These are phyloP conservation scores for Colletotrichum sp. DNA, from an alignment of 2,329 filamentous ascomycete species.

Conservation along the genomic window DNA sequence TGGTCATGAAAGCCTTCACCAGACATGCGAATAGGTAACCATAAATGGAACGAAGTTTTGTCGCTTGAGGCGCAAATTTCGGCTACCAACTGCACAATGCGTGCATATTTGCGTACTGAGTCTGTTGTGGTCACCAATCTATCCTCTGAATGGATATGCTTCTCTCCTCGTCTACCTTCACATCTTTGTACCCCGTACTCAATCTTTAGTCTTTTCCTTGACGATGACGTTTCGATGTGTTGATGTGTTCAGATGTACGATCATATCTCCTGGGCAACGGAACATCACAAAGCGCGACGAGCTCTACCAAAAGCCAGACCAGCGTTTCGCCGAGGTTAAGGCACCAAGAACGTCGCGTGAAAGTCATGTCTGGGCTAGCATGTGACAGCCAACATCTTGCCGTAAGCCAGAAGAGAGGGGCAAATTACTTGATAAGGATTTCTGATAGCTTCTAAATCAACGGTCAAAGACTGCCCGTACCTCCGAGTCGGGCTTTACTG, in stretches of 20 bases:
- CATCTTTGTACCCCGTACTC: too few species aligned
- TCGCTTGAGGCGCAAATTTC: background rate
- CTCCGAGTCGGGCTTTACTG: background rate
- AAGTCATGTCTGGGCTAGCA: background rate
- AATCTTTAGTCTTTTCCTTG: too few species aligned
- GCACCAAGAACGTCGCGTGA: background rate
- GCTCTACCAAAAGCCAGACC: background rate
- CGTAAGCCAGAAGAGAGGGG: background rate
- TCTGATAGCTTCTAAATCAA: background rate
- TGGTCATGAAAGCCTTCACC: background rate
- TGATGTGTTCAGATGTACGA: too few species aligned
- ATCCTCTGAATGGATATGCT: too few species aligned
- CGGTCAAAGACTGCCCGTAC: background rate
- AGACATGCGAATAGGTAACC: background rate
- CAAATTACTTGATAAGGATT: fast-evolving
- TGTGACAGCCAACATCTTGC: background rate
- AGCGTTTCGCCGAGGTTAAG: background rate
- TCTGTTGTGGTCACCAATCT: background rate
- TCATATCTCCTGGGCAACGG: too few species aligned
- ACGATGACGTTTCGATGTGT: too few species aligned
- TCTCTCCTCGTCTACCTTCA: too few species aligned
- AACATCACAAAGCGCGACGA: too few species aligned
- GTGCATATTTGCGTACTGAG: background rate
- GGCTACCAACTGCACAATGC: background rate
- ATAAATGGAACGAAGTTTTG: background rate